These are phyloP conservation scores for Besnoitia besnoiti DNA, from an alignment of 169 alveolate genomes.

Conservation along the genomic window DNA sequence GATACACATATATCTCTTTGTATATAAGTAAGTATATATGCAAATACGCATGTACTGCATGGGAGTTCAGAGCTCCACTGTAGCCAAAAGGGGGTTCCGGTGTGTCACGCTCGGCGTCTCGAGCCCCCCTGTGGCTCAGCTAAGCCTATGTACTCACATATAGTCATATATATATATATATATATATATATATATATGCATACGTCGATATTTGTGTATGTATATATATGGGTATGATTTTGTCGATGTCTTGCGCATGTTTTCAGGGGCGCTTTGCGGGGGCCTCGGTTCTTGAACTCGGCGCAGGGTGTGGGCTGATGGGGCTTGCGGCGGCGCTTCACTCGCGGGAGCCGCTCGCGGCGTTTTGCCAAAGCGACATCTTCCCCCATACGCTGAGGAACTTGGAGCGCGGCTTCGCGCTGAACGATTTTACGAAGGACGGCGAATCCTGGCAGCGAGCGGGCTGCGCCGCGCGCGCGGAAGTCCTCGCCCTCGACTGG, in stretches of 20 bases:
- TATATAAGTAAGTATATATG: too few relatives aligned
- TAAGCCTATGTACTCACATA: background rate
- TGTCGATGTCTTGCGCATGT: background rate
- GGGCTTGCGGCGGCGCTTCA: slow-evolving; percentile 5
- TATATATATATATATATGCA: background rate
- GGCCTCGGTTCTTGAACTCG: slow-evolving; percentile 23
- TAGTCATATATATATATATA: background rate
- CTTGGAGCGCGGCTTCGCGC: background rate
- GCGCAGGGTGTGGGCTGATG: slow-evolving; percentile 45
- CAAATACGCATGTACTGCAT: background rate
- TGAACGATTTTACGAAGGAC: background rate
- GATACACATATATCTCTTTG: too few relatives aligned
- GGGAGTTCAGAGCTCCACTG: background rate
- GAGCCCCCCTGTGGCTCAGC: too few relatives aligned
- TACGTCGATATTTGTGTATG: background rate
- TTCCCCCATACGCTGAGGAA: slow-evolving; percentile 25
- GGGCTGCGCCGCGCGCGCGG: background rate
- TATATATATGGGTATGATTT: background rate
- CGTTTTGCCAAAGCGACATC: background rate
- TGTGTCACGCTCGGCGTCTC: too few relatives aligned
- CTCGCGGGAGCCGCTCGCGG: background rate
- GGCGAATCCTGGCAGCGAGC: background rate
- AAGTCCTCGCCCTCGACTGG: background rate
- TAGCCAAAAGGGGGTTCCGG: background rate
- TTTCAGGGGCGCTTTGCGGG: background rate